These are phyloP conservation scores for Vaucheria bursata DNA, from an alignment of 352 stramenopile genomes.

Conservation along the genomic window DNA sequence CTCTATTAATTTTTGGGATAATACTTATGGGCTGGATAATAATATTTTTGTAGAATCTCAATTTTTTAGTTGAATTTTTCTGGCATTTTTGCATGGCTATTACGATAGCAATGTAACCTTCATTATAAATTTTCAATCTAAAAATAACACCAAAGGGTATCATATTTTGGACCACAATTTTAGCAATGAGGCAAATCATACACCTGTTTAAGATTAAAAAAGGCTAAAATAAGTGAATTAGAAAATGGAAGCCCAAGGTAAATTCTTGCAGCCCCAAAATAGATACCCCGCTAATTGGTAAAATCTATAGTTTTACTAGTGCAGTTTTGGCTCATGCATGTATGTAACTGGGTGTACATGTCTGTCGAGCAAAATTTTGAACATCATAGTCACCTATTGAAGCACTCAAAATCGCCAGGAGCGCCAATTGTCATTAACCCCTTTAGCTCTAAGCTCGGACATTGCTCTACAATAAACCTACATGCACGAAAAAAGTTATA, in stretches of 20 bases:
- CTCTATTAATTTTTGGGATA: background rate
- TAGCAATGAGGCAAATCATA: too few species aligned
- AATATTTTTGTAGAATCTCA: background rate
- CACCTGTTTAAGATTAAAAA: too few species aligned
- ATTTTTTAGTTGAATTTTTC: background rate
- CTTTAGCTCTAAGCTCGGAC: conserved; percentile 77
- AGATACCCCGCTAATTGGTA: background rate
- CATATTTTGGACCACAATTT: too few species aligned
- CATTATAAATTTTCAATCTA: too few species aligned
- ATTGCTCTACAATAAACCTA: conserved; percentile 75
- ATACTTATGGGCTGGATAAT: too few species aligned
- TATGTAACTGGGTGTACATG: background rate
- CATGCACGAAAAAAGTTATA: background rate
- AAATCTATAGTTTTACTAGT: background rate
- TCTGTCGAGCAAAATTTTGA: conserved; percentile 60
- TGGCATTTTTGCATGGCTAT: background rate
- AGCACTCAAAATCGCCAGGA: conserved; percentile 81
- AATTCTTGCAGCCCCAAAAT: too few species aligned
- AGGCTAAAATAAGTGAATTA: too few species aligned
- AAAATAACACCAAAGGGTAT: too few species aligned
- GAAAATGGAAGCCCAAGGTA: too few species aligned
- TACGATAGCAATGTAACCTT: background rate
- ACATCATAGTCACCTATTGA: conserved; percentile 70
- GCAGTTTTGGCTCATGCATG: background rate
- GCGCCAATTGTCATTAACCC: conserved; percentile 98